Evolutionary conservation across 257 asterid species (phyloP).

Genomic region (Solanum etuberosum): DNA sequence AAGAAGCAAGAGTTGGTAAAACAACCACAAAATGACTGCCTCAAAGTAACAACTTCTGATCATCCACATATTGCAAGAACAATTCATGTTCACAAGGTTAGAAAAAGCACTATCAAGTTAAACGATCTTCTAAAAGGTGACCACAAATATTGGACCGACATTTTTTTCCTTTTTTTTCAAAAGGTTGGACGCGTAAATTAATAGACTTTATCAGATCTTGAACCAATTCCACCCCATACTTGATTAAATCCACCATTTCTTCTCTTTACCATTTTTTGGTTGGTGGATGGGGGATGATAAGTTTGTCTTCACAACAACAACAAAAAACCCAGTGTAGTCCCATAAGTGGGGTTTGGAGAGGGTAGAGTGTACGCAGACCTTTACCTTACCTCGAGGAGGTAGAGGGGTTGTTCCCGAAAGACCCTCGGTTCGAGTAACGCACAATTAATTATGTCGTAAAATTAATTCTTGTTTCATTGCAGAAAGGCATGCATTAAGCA

Average conservation of each 20-base stretch:
- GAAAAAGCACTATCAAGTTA: background rate
- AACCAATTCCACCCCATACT: background rate
- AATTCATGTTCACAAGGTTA: background rate
- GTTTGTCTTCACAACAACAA: background rate
- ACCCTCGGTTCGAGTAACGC: background rate
- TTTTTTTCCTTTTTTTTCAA: background rate
- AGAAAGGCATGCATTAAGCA: background rate
- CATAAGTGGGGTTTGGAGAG: background rate
- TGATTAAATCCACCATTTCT: background rate
- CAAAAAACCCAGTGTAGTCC: background rate
- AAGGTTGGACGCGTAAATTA: background rate
- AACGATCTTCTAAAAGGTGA: background rate
- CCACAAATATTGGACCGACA: background rate
- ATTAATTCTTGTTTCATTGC: background rate
- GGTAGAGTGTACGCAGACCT: background rate
- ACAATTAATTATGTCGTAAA: background rate
- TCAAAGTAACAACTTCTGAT: background rate
- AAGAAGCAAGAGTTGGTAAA: background rate
- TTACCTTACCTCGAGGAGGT: background rate
- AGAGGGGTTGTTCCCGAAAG: background rate
- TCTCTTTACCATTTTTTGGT: background rate
- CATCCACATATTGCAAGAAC: background rate
- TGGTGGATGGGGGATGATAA: background rate
- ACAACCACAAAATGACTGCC: background rate
- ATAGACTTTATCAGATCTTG: background rate